Evolutionary conservation across 371 early-diverging fungal species (phyloP), one percentile per base, ranked within the genome.

Genomic region (Mortierella sp.): DNA sequence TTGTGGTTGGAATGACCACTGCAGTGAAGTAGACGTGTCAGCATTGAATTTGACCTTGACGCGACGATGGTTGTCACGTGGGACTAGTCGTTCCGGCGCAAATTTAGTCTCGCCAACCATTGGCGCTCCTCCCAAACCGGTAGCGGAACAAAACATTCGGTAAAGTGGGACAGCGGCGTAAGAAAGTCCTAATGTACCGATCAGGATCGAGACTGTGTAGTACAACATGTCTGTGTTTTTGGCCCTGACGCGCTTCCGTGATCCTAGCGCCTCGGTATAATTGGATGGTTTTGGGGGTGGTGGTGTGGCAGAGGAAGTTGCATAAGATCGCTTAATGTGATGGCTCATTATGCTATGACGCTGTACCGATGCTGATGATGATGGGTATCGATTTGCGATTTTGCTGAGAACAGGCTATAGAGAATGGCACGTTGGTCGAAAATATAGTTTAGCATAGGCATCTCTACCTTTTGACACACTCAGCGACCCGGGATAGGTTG

Each of bases 111-210:
- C 91, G 43, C 91, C 92, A 8, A 88, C 88, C 73, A 87, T 84
- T 20, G 94, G 94, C 26, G 95, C 94, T 5, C 99, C 99, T 74
- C 94, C 96, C 68, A 93, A 89, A 1, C 99, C 99, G 2, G 98
- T 98, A 16, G 91, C 89, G 47, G 95, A 89, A 86, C 99, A 99
- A 73, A 98, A 93, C 68, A 98, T 84, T 54, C 97, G 92, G 86
- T 99, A 99, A 20, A 98, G 88, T 5, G 99, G 99, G 1, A 98
- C 98, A 2, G 98, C 96, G 0, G 98, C 97, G 79, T 97, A 99
- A 2, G 96, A 89, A 18, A 96, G 86, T 20, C 99, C 99, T 9
- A 98, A 55, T 81, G 97, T 94, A 24, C 87, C 84, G 24, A 99
- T 89, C 52, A 98, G 89, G 32, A 96, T 89, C 1, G 98, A 90